Evolutionary conservation across 495 filamentous ascomycete genomes (phyloP).

Genomic region (Penicillium paradoxum): DNA sequence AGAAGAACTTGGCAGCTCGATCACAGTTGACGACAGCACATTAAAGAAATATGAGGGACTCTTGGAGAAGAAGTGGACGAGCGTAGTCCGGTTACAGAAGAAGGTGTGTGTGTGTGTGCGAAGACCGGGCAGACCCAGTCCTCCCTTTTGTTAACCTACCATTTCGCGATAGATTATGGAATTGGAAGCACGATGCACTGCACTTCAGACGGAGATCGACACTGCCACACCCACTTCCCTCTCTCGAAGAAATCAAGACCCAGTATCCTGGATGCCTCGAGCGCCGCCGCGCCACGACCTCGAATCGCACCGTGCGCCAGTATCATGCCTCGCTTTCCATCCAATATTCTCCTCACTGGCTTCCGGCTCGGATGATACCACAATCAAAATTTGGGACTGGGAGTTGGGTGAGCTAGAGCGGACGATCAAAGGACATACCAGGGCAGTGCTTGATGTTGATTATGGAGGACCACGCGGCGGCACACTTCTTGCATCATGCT

Average conservation of each 20-base stretch:
- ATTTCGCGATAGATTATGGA: constrained; percentile 85
- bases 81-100: constrained; percentile 84
- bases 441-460: constrained; percentile 82
- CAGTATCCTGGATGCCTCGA: constrained; percentile 78
- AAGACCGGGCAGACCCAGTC: not conserved
- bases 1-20: constrained; percentile 35
- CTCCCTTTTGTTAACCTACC: not conserved
- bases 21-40: constrained; percentile 69
- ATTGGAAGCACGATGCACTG: constrained; percentile 65
- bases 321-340: constrained; percentile 92
- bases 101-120: constrained; percentile 60
- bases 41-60: constrained; percentile 55
- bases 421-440: constrained; percentile 91
- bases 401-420: constrained; percentile 88
- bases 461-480: constrained; percentile 85
- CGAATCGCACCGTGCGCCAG: constrained; percentile 73
- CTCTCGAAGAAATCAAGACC: constrained; percentile 74
- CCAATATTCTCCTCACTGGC: constrained; percentile 88
- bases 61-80: constrained; percentile 98
- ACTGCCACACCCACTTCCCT: constrained; percentile 80
- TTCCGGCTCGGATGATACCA: constrained; percentile 88
- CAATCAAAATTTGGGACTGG: constrained; percentile 98
- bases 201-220: constrained; percentile 78
- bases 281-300: constrained; percentile 70
- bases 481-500: constrained; percentile 85